Conservation (phyloP, 768 basidiomycete genomes). For the Agaricus sinodeliciosus region DNA sequence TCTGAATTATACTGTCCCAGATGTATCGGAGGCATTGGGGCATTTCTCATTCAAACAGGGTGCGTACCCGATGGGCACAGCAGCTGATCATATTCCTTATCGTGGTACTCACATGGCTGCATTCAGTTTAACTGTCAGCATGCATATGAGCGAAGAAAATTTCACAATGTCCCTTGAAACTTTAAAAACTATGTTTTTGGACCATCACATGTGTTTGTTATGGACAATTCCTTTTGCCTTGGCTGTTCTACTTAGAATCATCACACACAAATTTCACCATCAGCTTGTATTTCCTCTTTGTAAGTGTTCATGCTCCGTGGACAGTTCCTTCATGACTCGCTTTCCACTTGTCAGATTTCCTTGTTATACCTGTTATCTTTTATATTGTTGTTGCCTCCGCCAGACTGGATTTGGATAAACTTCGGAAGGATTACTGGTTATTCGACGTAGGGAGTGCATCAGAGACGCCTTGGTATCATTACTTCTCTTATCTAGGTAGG, state of each 20-base stretch:
- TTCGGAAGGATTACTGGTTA: slow-evolving; percentile 75
- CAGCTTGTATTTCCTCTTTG: slow-evolving; percentile 90
- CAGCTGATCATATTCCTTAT: not conserved
- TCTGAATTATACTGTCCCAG: slow-evolving; percentile 21
- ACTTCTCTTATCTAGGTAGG: slow-evolving; percentile 75
- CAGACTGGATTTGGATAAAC: slow-evolving; percentile 45
- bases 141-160: slow-evolving; percentile 74
- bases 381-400: slow-evolving; percentile 71
- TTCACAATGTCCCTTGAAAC: slow-evolving; percentile 62
- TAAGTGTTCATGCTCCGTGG: slow-evolving; percentile 28
- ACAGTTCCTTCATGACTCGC: not conserved
- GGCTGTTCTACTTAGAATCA: slow-evolving; percentile 69
- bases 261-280: slow-evolving; percentile 77
- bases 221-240: slow-evolving; percentile 79
- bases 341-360: slow-evolving; percentile 48
- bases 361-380: slow-evolving; percentile 76
- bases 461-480: slow-evolving; percentile 69
- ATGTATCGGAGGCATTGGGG: slow-evolving; percentile 93
- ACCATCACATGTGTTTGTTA: slow-evolving; percentile 54
- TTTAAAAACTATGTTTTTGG: slow-evolving; percentile 61
- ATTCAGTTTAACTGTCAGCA: slow-evolving; percentile 72
- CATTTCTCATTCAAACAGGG: slow-evolving; percentile 89
- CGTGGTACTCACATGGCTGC: not conserved
- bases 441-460: slow-evolving; percentile 56
- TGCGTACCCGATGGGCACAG: slow-evolving; percentile 22